Base-by-base conservation (phyloP, 306 rosid species). In the Castanospermum australe region DNA sequence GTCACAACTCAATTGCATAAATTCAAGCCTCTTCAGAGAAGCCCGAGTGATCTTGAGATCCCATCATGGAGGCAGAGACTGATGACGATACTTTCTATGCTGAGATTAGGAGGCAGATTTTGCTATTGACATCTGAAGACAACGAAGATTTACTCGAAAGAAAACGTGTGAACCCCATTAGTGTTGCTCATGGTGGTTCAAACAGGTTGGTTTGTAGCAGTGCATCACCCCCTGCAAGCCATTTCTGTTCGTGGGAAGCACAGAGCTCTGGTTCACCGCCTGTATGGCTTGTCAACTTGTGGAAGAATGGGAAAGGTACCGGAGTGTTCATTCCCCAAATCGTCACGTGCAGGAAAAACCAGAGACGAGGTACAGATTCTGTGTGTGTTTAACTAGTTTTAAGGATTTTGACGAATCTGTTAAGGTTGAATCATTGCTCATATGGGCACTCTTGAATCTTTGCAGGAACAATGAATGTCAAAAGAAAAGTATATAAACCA, bases 271-370 rank as follows among this genome's bases (percentile, higher is more conserved):
- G 52, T 17, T 48, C 80, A 56, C 73, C 71, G 0, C 90, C 91
- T 15, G 64, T 45, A 45, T 73, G 88, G 80, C 82, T 70, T 67
- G 67, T 74, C 70, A 89, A 82, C 12, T 36, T 80, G 68, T 80
- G 89, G 86, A 78, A 71, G 59, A 81, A 41, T 57, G 85, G 78
- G 28, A 86, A 74, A 56, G 93, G 93, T 1, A 89, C 92, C 18
- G 94, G 97, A 15, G 92, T 92, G 22, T 92, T 92, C 86, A 92
- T 89, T 69, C 94, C 97, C 52, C 85, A 69, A 51, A 84, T 12
- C 60, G 63, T 55, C 75, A 30, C 55, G 20, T 48, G 62, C 64
- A 78, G 32, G 51, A 84, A 59, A 50, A 35, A 64, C 38, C 39
- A 63, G 2, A 87, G 62, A 73, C 57, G 45, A 75, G 86, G 93